phyloP scores from a whole-genome alignment of 2,329 filamentous ascomycete genomes.

The Beauveria rudraprayagi region DNA sequence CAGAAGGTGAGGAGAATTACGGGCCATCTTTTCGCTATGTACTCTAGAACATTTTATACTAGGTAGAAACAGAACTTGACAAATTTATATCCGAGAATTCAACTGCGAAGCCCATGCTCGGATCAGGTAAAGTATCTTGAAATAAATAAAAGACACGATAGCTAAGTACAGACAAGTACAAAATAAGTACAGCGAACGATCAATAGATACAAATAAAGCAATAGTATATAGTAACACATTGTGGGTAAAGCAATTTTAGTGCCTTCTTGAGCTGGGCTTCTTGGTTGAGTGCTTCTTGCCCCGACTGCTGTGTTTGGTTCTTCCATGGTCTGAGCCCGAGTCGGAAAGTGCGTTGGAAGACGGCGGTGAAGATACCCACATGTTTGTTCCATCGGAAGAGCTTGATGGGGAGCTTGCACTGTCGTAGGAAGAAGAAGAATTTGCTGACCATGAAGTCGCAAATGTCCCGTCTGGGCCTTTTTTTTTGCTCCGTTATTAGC shows the following conservation, averaged over 20 bases:
- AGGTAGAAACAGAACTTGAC: too few species aligned
- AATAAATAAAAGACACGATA: too few species aligned
- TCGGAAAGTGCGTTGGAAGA: neutral
- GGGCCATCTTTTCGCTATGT: constrained; percentile 18
- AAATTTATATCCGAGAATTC: too few species aligned
- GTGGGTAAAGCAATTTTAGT: neutral
- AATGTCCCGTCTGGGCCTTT: neutral
- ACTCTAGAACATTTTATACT: constrained; percentile 1
- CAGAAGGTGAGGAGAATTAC: constrained; percentile 16
- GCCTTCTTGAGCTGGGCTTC: neutral
- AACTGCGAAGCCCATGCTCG: neutral
- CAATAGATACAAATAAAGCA: too few species aligned
- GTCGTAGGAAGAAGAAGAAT: neutral
- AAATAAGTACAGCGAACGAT: neutral
- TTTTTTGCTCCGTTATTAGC: neutral
- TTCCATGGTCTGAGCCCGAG: neutral
- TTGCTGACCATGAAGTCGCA: neutral
- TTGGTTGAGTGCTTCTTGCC: neutral
- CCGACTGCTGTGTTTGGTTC: neutral
- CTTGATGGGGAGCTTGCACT: neutral
- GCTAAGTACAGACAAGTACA: neutral
- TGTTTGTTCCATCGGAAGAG: neutral
- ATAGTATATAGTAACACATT: too few species aligned
- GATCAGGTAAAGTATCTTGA: neutral
- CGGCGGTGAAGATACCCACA: neutral